A percentile compares a stretch with the other conserved stretches of the same genome.
Evolutionary conservation across 2,329 filamentous ascomycete genomes (phyloP).

Genomic region (Aureobasidium mangrovei): DNA sequence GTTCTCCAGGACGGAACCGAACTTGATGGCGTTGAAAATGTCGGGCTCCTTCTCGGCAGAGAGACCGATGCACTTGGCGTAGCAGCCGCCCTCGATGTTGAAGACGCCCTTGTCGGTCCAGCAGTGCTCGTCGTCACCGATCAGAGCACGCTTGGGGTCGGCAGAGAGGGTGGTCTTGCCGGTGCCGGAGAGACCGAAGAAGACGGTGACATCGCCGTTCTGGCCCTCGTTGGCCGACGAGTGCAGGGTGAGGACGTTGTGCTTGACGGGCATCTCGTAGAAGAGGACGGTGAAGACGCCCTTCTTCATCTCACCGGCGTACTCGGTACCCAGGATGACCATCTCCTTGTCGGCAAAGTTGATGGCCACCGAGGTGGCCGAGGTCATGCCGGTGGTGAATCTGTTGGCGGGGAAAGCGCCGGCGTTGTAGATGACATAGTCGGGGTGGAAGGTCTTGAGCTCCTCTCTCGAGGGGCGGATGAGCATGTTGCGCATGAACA

Average conservation of each 20-base stretch:
- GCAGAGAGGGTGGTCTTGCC: conserved; percentile 98
- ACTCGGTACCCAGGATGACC: conserved; percentile 98
- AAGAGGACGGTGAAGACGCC: conserved; percentile 96
- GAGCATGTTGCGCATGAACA: conserved; percentile 99
- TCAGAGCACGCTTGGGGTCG: conserved; percentile 90
- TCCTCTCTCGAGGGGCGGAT: conserved; percentile 87
- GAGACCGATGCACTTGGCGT: conserved; percentile 96
- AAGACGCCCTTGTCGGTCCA: conserved; percentile 95
- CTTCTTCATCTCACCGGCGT: conserved; percentile 97
- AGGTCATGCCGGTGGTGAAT: conserved; percentile 98
- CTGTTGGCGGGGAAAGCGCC: conserved; percentile 97
- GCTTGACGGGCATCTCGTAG: conserved; percentile 99
- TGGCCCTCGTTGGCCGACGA: conserved; percentile 97
- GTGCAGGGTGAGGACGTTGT: conserved; percentile 96
- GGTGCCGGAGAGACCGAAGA: conserved; percentile 97
- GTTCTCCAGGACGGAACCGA: conserved; percentile 96
- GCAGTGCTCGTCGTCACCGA: conserved; percentile 99
- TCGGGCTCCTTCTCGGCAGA: conserved; percentile 98
- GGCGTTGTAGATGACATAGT: conserved; percentile 99
- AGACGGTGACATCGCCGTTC: conserved; percentile 92
- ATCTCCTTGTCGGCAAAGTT: conserved; percentile 99
- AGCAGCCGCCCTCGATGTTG: conserved; percentile 99
- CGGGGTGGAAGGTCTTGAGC: conserved; percentile 94
- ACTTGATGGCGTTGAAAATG: conserved; percentile 92
- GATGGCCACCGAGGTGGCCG: conserved; percentile 92